These are phyloP conservation scores for Colletotrichum falcatum DNA, from an alignment of 2,329 filamentous ascomycete species.

Conservation along the genomic window DNA sequence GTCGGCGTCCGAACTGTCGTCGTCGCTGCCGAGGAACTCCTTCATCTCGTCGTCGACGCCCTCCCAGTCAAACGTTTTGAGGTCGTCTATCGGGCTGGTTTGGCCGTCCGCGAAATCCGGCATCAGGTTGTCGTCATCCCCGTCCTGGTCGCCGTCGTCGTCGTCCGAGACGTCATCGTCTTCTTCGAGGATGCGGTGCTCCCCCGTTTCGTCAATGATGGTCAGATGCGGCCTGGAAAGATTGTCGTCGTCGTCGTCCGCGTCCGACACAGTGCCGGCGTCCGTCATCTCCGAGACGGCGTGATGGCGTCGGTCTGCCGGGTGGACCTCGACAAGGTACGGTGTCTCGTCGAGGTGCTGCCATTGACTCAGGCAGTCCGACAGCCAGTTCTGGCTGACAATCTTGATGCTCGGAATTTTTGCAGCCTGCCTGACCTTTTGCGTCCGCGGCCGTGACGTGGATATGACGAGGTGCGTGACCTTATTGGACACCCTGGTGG, in stretches of 20 bases:
- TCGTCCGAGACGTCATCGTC: constrained; percentile 51
- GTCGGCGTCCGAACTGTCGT: constrained; percentile 60
- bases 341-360: constrained; percentile 80
- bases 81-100: constrained; percentile 64
- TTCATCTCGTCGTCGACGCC: constrained; percentile 78
- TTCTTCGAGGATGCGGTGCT: constrained; percentile 54
- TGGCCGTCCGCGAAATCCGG: constrained; percentile 63
- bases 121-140: constrained; percentile 61
- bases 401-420: constrained; percentile 86
- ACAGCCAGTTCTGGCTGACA: constrained; percentile 91
- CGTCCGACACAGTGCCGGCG: constrained; percentile 30
- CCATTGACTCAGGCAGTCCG: constrained; percentile 88
- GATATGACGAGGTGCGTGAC: constrained; percentile 82
- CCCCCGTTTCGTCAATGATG: constrained; percentile 57
- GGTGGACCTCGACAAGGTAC: constrained; percentile 81
- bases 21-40: constrained; percentile 75
- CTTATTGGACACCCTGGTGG: constrained; percentile 67
- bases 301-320: constrained; percentile 67
- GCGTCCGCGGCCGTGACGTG: constrained; percentile 79
- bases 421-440: constrained; percentile 90
- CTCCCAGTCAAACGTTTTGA: constrained; percentile 71
- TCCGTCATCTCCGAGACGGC: constrained; percentile 49
- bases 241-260: constrained; percentile 43
- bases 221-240: constrained; percentile 61
- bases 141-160: constrained; percentile 50